Base-by-base conservation (phyloP, 1,284 basidiomycete genomes). In the Melampsora larici-populina region DNA sequence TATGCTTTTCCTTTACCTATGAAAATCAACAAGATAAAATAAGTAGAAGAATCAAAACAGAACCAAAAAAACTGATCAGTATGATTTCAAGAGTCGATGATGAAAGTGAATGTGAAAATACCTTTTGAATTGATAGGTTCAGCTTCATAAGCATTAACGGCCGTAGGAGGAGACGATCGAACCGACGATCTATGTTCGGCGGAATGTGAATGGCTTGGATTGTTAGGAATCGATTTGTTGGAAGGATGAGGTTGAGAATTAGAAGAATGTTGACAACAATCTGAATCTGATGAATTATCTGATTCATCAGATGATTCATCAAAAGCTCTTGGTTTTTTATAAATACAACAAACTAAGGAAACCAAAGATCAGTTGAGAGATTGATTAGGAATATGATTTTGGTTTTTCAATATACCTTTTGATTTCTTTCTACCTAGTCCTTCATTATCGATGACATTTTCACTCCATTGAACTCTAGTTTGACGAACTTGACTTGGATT, bases 381-480 rank as follows among this genome's bases (percentile, higher is more conserved):
- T n/a, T n/a, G n/a, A n/a, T n/a, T n/a, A n/a, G n/a, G n/a, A n/a
- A n/a, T n/a, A n/a, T n/a, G n/a, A n/a, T n/a, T n/a, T n/a, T n/a
- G n/a, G n/a, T n/a, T n/a, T n/a, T n/a, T n/a, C n/a, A 11, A 43
- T 9, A 79, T 79, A 93, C 92, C 92, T 85, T 94, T 94, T 26
- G 90, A 90, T 79, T 90, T 91, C 84, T 93, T 93, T 85, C 87
- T 88, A 17, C 90, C 90, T 78, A 88, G 87, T 0, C 89, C 89
- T 81, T 94, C 92, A 80, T 94, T 94, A 82, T 94, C 92, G 0
- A 94, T 87, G 1, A 92, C 90, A 78, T 89, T 89, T n/a, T 91
- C 89, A 29, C 85, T 86, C 92, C 92, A 94, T 0, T 87, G 88
- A 0, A 93, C 92, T 26, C 86, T 79, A 26, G 58, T 31, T 64